Conservation (phyloP, 1,284 basidiomycete species). For the Leccinum fallax region DNA sequence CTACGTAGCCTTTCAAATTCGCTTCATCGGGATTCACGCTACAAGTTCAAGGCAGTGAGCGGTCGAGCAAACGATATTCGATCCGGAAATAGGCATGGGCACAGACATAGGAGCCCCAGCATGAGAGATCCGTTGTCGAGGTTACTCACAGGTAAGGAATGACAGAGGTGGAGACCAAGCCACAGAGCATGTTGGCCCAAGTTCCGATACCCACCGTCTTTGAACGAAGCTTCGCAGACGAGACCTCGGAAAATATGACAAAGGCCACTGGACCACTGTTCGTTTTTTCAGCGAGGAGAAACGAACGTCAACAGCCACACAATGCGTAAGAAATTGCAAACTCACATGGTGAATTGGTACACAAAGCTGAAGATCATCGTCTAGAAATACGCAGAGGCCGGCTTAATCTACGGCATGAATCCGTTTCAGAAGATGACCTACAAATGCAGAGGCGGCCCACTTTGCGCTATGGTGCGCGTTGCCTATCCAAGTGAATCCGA, state of each 20-base stretch:
- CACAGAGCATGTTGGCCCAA: conserved; percentile 23
- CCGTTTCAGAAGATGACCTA: conserved; percentile 2
- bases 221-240: conserved; percentile 34
- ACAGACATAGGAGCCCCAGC: background rate
- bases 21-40: conserved; percentile 34
- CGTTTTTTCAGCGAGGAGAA: background rate
- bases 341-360: conserved; percentile 28
- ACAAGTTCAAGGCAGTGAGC: background rate
- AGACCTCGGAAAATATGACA: conserved; percentile 33
- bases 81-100: background rate
- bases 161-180: conserved; percentile 24
- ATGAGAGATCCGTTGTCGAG: background rate
- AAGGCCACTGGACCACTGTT: conserved; percentile 31
- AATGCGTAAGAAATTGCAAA: background rate
- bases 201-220: conserved; percentile 33
- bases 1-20: conserved; percentile 31
- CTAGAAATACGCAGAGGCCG: conserved; percentile 3
- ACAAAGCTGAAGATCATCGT: conserved; percentile 34
- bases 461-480: conserved; percentile 14
- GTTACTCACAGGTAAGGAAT: conserved; percentile 32
- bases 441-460: conserved; percentile 31
- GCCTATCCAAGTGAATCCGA: conserved; percentile 32
- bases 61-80: too few relatives aligned
- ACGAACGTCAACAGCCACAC: background rate
- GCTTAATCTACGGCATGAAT: background rate